These are phyloP conservation scores for Phyllachora maydis DNA, from an alignment of 2,329 filamentous ascomycete genomes.

Conservation along the genomic window DNA sequence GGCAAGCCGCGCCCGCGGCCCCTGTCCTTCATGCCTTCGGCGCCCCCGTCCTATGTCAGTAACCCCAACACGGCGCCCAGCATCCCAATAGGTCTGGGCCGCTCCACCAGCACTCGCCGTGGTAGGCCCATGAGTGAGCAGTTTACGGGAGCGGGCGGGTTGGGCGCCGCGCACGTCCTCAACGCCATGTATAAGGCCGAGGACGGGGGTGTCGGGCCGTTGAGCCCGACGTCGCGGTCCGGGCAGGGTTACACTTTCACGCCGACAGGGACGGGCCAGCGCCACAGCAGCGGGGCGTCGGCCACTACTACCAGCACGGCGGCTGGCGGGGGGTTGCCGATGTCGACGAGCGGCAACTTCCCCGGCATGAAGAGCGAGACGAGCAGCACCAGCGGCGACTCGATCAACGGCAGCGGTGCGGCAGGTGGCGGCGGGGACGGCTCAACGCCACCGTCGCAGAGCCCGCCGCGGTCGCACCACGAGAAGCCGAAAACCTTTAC, in stretches of 20 bases:
- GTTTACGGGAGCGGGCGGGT: constrained; percentile 26
- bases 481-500: constrained; percentile 36
- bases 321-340: no score
- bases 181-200: constrained; percentile 81
- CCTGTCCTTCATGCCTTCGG: constrained; percentile 30
- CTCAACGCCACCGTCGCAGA: constrained; percentile 20
- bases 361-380: constrained; percentile 49
- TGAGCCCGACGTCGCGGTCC: constrained; percentile 37
- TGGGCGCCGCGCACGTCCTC: constrained; percentile 56
- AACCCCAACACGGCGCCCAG: constrained; percentile 58
- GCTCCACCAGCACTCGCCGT: constrained; percentile 30
- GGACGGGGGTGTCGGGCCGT: constrained; percentile 43
- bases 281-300: constrained; percentile 23
- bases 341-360: constrained; percentile 43
- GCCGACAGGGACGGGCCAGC: constrained; percentile 24
- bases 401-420: constrained; percentile 36
- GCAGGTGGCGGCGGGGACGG: constrained; percentile 22
- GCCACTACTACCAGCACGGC: no score
- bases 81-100: constrained; percentile 45
- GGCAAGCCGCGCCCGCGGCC: constrained; percentile 28
- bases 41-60: constrained; percentile 16
- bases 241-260: constrained; percentile 46
- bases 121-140: constrained; percentile 42
- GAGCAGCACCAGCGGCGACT: constrained; percentile 47
- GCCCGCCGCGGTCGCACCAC: constrained; percentile 28